Evolutionary conservation across 345 rosid genomes (phyloP).

Genomic region (Trapa bicornis): DNA sequence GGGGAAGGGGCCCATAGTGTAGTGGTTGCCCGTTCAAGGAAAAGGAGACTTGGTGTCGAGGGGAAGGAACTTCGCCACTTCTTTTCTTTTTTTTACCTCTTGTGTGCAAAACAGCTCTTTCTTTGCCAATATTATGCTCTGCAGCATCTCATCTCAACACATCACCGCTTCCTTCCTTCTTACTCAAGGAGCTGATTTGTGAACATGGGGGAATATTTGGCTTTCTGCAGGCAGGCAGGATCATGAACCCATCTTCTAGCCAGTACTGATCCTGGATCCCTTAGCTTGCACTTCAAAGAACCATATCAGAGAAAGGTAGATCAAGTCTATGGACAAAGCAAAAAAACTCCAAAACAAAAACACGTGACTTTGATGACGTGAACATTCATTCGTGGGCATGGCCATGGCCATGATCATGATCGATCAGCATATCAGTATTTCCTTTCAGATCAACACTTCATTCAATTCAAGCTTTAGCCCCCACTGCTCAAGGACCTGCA

Average conservation of each 20-base stretch:
- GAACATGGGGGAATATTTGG: neutral
- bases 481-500: no score
- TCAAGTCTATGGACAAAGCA: neutral
- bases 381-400: neutral
- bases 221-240: conserved; percentile 4
- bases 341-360: no score
- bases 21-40: conserved; percentile 9
- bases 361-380: neutral
- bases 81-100: no score
- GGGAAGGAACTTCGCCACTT: neutral
- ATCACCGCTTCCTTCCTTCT: conserved; percentile 23
- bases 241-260: no score
- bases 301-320: neutral
- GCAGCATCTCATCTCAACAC: no score
- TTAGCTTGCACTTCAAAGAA: conserved; percentile 44
- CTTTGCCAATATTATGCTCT: neutral
- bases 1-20: conserved; percentile 19
- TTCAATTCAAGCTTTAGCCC: neutral
- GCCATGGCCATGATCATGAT: neutral
- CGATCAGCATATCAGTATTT: no score
- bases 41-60: conserved; percentile 18
- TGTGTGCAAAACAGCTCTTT: no score
- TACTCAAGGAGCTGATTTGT: conserved; percentile 21
- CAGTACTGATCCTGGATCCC: conserved; percentile 20
- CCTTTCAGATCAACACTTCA: no score